These are phyloP conservation scores for Podospora conica DNA, from an alignment of 495 filamentous ascomycete genomes.

Conservation along the genomic window DNA sequence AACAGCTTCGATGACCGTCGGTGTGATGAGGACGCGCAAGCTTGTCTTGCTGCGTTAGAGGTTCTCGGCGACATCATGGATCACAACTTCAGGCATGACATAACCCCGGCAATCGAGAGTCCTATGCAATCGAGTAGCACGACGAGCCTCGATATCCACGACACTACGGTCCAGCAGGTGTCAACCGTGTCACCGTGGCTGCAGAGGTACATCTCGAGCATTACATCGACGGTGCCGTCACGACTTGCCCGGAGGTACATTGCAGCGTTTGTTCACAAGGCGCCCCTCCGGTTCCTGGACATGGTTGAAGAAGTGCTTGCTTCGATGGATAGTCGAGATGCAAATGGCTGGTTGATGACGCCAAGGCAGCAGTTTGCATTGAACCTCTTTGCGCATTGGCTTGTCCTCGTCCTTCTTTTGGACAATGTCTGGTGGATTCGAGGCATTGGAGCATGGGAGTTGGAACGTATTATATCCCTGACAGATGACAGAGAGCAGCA, in stretches of 20 bases:
- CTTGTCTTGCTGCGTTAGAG: not conserved
- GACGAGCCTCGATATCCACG: not conserved
- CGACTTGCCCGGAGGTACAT: conserved; percentile 15
- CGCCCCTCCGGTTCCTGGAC: conserved; percentile 13
- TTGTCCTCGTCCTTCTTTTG: conserved; percentile 39
- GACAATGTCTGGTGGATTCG: conserved; percentile 44
- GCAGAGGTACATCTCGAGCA: conserved; percentile 18
- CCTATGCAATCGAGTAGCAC: too few species aligned
- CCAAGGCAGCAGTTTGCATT: conserved; percentile 26
- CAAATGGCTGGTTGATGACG: not conserved
- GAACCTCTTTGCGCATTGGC: conserved; percentile 42
- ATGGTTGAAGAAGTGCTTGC: conserved; percentile 14
- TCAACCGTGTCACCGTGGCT: conserved; percentile 22
- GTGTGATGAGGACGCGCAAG: not conserved
- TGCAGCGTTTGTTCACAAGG: conserved; percentile 23
- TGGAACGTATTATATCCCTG: too few species aligned
- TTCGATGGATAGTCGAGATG: too few species aligned
- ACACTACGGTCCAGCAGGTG: conserved; percentile 3
- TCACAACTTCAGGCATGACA: not conserved
- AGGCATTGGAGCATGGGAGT: conserved; percentile 22
- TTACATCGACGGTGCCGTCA: conserved; percentile 19
- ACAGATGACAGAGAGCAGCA: too few species aligned
- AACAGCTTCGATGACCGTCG: not conserved
- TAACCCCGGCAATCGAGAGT: too few species aligned
- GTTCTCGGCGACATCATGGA: not conserved